Percentiles rank a stretch among this genome's conserved stretches.
phyloP scores from a whole-genome alignment of 2,329 filamentous ascomycete genomes.

The Diplodia seriata region DNA sequence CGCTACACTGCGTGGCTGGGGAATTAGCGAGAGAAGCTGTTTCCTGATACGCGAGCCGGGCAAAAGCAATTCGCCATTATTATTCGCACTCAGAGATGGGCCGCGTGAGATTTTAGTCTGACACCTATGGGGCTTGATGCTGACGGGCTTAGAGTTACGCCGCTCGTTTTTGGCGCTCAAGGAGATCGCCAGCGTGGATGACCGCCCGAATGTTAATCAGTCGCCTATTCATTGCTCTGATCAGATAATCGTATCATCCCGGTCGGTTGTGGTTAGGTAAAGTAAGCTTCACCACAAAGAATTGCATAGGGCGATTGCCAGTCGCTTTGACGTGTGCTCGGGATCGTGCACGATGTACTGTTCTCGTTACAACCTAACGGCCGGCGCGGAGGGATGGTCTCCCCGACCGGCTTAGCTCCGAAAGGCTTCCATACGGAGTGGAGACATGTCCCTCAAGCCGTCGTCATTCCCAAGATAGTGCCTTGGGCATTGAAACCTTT shows the following conservation, averaged over 20 bases:
- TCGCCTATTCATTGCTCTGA: not conserved
- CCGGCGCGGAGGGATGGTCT: slow-evolving; percentile 4
- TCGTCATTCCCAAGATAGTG: not conserved
- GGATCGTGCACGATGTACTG: not conserved
- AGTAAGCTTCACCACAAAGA: not conserved
- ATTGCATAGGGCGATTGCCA: not conserved
- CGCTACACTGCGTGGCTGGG: not conserved
- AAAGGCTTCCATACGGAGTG: not conserved
- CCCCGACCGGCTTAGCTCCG: not conserved
- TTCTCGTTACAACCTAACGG: not conserved
- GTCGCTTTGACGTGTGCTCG: not conserved
- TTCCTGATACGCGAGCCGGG: not conserved
- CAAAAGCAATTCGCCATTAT: not conserved
- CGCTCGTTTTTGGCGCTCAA: not conserved
- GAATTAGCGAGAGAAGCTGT: not conserved
- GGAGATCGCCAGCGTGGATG: not conserved
- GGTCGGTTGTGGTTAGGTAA: not conserved
- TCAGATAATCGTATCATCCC: not conserved
- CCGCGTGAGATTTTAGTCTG: slow-evolving; percentile 14
- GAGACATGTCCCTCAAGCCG: not conserved
- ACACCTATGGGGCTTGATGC: not conserved
- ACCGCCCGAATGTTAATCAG: not conserved
- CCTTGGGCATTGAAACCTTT: not conserved
- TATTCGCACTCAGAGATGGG: not conserved
- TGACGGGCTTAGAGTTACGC: not conserved